Percentiles rank a stretch among this genome's conserved stretches.
Evolutionary conservation across 2,329 filamentous ascomycete species (phyloP).

Genomic region (Leptodontidium sp.): DNA sequence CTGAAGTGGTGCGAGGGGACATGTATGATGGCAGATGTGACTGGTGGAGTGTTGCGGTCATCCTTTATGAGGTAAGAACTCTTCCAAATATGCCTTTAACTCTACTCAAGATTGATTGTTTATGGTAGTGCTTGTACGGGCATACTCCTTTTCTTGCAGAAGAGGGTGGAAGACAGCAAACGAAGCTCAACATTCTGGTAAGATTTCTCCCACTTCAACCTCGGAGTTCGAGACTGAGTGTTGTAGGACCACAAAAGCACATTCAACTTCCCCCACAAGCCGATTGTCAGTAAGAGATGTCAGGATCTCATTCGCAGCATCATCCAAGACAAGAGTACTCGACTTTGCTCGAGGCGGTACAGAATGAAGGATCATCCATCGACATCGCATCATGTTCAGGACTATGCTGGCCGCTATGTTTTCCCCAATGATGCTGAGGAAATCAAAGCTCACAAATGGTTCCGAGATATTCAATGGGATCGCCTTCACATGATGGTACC

Average conservation of each 20-base stretch:
- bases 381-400: conserved; percentile 38
- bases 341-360: conserved; percentile 81
- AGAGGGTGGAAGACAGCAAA: conserved; percentile 75
- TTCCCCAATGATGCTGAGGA: conserved; percentile 86
- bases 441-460: conserved; percentile 90
- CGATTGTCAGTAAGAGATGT: conserved; percentile 72
- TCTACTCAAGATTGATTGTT: neutral
- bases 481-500: conserved; percentile 74
- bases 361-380: conserved; percentile 65
- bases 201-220: conserved; percentile 49
- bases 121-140: conserved; percentile 80
- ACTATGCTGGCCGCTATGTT: conserved; percentile 68
- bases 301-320: conserved; percentile 79
- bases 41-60: conserved; percentile 96
- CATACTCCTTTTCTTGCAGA: conserved; percentile 89
- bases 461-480: conserved; percentile 81
- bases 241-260: conserved; percentile 70
- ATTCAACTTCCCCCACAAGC: conserved; percentile 74
- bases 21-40: conserved; percentile 93
- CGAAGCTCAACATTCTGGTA: conserved; percentile 85
- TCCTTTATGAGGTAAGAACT: conserved; percentile 76
- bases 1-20: conserved; percentile 85
- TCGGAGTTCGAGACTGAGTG: conserved; percentile 44
- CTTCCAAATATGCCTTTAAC: neutral
- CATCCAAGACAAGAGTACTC: conserved; percentile 76